Percentiles rank a stretch among this genome's conserved stretches.
These are phyloP conservation scores for Neonectria ditissima DNA, from an alignment of 2,329 filamentous ascomycete species.

Conservation along the genomic window DNA sequence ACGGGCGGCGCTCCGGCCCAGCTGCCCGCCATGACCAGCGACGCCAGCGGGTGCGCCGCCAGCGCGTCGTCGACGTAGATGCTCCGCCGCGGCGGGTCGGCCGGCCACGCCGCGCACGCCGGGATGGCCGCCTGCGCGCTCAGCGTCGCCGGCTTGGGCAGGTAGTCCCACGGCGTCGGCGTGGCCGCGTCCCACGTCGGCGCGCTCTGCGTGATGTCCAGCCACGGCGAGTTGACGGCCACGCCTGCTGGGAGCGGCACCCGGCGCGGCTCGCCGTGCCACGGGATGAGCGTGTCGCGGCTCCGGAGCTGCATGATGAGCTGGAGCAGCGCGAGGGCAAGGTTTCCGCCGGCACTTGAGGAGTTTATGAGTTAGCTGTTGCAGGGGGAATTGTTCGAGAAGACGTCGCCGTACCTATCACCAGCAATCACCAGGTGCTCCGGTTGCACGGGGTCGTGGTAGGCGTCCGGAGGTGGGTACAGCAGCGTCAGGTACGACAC, in stretches of 20 bases:
- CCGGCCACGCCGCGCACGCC: conserved; percentile 69
- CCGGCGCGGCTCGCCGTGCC: conserved; percentile 68
- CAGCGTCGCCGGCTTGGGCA: conserved; percentile 62
- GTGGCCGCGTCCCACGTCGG: conserved; percentile 45
- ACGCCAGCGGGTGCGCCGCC: conserved; percentile 75
- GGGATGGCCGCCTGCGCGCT: conserved; percentile 45
- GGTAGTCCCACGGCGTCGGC: conserved; percentile 51
- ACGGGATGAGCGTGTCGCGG: conserved; percentile 61
- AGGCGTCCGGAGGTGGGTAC: conserved; percentile 75
- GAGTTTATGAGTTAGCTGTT: too few species aligned
- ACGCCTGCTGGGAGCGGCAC: conserved; percentile 76
- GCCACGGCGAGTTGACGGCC: conserved; percentile 75
- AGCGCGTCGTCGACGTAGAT: conserved; percentile 68
- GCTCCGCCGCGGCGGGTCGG: conserved; percentile 63
- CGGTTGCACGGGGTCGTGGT: conserved; percentile 74
- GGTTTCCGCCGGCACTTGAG: conserved; percentile 77
- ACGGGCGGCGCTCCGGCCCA: conserved; percentile 76
- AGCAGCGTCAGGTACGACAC: conserved; percentile 79
- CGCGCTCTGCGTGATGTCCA: conserved; percentile 73
- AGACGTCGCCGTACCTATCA: conserved; percentile 64
- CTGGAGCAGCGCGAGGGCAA: conserved; percentile 75
- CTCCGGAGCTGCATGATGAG: conserved; percentile 72
- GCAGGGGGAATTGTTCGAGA: too few species aligned
- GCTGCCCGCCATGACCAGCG: conserved; percentile 66
- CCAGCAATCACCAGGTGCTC: conserved; percentile 77